Evolutionary conservation across 164 flowering plant genomes (phyloP), one percentile per base, ranked within the genome.

Genomic region (Nymphaea colorata): DNA sequence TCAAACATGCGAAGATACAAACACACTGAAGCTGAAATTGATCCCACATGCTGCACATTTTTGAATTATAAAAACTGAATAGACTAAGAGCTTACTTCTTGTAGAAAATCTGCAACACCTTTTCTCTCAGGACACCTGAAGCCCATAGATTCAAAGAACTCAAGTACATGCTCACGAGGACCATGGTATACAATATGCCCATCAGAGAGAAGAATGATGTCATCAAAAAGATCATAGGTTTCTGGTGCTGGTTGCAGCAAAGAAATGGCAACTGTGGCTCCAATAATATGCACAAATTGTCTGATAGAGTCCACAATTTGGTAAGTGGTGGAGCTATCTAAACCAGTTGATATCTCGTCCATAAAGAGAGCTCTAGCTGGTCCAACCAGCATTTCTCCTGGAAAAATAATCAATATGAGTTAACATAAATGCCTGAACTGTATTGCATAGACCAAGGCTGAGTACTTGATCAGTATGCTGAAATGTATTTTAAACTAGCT

Each of bases 211-310:
- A 61, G 64, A 61, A 61, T 61, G 8, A 61, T 61, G 16, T 61
- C 64, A 61, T 72, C 74, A 11, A 72, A 72, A 61, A 72, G 74
- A 36, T 83, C 71, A 62, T 81, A 84, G 15, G 83, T 81, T 69
- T 84, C 85, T 3, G 87, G 87, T 18, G 87, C 84, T n/a, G 87
- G 87, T 72, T 84, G 87, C 18, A 84, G 79, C 18, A 84, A 80
- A 36, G 87, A 79, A 44, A 83, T 77, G 11, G 83, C 64, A 2
- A 82, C 82, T 3, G 88, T 81, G 61, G 76, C 84, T 15, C 71
- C 59, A 41, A 82, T 78, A 64, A 82, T 82, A 66, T 83, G 86
- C 8, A 81, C 71, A 4, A 72, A 68, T 53, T 85, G 85, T 69
- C 73, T 77, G 25, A 85, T 55, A 3, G 83, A 78, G 45, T 80